These are phyloP conservation scores for Yamadazyma ubonensis DNA, from an alignment of 805 yeast species.

Conservation along the genomic window DNA sequence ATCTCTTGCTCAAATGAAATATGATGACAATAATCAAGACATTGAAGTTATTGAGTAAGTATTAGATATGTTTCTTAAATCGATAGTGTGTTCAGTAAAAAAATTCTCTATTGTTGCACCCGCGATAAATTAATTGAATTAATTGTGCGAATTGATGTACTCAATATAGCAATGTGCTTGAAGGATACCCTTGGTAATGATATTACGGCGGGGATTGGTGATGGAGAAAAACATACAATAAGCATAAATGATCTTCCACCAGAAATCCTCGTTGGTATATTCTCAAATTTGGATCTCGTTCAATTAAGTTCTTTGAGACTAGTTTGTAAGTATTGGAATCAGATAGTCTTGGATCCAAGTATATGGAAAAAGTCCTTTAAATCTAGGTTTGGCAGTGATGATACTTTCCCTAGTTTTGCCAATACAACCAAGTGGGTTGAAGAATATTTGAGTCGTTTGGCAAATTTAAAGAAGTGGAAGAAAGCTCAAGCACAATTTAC, in stretches of 20 bases:
- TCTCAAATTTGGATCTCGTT: slow-evolving; percentile 45
- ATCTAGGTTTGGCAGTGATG: slow-evolving; percentile 35
- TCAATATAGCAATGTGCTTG: background rate
- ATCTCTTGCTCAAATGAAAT: slow-evolving; percentile 46
- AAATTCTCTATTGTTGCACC: too few species aligned
- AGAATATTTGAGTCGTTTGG: slow-evolving; percentile 45
- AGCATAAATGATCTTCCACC: slow-evolving; percentile 39
- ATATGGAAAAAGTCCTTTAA: slow-evolving; percentile 51
- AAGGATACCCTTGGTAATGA: slow-evolving; percentile 14
- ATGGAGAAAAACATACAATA: background rate
- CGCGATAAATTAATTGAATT: background rate
- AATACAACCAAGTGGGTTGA: slow-evolving; percentile 45
- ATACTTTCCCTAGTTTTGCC: slow-evolving; percentile 43
- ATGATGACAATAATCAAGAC: slow-evolving; percentile 18
- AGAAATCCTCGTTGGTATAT: slow-evolving; percentile 46
- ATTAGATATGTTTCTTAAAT: background rate
- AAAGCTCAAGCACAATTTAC: slow-evolving; percentile 30
- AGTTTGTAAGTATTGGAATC: slow-evolving; percentile 52
- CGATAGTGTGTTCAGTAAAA: too few species aligned
- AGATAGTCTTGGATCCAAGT: slow-evolving; percentile 41
- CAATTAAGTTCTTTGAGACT: slow-evolving; percentile 40
- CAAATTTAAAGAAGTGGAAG: slow-evolving; percentile 37
- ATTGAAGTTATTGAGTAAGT: slow-evolving; percentile 16
- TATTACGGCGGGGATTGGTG: background rate
- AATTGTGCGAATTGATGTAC: background rate